Evolutionary conservation across 352 stramenopile species (phyloP).

Genomic region (Globisporangium iwayamae): DNA sequence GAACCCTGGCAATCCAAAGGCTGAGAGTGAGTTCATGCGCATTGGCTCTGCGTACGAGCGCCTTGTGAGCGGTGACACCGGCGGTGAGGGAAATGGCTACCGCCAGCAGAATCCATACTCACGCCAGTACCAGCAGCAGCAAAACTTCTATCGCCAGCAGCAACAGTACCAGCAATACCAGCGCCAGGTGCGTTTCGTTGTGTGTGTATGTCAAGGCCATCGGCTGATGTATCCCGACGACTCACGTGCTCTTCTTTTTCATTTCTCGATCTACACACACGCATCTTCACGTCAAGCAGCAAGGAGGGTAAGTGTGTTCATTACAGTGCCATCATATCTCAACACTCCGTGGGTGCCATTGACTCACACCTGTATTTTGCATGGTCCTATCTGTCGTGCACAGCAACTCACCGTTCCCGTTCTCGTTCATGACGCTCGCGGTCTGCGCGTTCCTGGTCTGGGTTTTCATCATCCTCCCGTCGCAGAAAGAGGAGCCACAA

Average conservation of each 20-base stretch:
- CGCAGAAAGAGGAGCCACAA: slow-evolving; percentile 12
- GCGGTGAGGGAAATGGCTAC: slow-evolving; percentile 15
- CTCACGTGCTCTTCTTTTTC: background rate
- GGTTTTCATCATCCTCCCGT: slow-evolving; percentile 40
- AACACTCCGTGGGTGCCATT: too few species aligned
- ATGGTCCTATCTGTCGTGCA: background rate
- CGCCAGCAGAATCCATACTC: slow-evolving; percentile 14
- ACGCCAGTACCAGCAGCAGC: slow-evolving; percentile 36
- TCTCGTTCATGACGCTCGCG: slow-evolving; percentile 39
- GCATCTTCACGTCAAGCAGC: background rate
- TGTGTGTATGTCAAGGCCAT: background rate
- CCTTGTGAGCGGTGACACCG: slow-evolving; percentile 35
- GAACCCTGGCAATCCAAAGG: slow-evolving; percentile 61
- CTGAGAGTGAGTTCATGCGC: slow-evolving; percentile 74
- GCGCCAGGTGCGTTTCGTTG: slow-evolving; percentile 20
- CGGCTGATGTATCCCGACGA: background rate
- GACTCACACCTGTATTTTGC: background rate
- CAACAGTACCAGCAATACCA: slow-evolving; percentile 41
- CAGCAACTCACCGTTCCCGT: slow-evolving; percentile 40
- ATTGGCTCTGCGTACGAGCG: slow-evolving; percentile 71
- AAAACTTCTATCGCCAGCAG: slow-evolving; percentile 48
- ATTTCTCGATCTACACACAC: background rate
- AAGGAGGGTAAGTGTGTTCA: background rate
- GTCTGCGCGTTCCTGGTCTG: slow-evolving; percentile 37
- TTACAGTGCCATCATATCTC: too few species aligned